A percentile compares a stretch with the other conserved stretches of the same genome.
Conservation (phyloP, 306 rosid species). For the Malus asiatica region DNA sequence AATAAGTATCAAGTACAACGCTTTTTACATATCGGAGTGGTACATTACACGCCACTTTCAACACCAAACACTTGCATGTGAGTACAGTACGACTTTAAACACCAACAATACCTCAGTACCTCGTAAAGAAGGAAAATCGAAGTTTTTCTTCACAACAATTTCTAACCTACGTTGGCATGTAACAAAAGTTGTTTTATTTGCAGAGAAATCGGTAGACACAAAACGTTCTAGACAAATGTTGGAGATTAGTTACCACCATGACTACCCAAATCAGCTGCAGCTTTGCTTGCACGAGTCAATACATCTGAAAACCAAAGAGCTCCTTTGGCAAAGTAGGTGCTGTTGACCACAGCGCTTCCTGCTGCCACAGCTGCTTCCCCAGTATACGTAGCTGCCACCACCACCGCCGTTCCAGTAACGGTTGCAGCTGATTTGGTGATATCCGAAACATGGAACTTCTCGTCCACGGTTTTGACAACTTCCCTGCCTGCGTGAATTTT, state of each 20-base stretch:
- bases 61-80: too few relatives aligned
- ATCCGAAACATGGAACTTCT: conserved; percentile 67
- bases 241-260: conserved; percentile 6
- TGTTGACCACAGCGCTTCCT: conserved; percentile 57
- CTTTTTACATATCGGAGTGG: too few relatives aligned
- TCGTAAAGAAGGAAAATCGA: too few relatives aligned
- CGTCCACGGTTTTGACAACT: conserved; percentile 64
- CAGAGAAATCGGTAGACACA: background rate
- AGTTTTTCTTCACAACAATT: background rate
- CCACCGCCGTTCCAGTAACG: conserved; percentile 73
- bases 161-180: background rate
- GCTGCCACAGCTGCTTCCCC: conserved; percentile 73
- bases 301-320: conserved; percentile 65
- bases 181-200: background rate
- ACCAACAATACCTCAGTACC: too few relatives aligned
- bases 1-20: too few relatives aligned
- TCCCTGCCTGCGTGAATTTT: conserved; percentile 55
- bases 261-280: conserved; percentile 57
- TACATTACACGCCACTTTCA: too few relatives aligned
- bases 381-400: conserved; percentile 58
- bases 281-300: conserved; percentile 53
- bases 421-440: conserved; percentile 65
- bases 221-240: background rate
- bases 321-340: conserved; percentile 89
- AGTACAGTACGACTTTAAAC: background rate